Percentiles rank a stretch among this genome's conserved stretches.
Evolutionary conservation across 73 alveolate species (phyloP).

Genomic region (Paramecium primaurelia): DNA sequence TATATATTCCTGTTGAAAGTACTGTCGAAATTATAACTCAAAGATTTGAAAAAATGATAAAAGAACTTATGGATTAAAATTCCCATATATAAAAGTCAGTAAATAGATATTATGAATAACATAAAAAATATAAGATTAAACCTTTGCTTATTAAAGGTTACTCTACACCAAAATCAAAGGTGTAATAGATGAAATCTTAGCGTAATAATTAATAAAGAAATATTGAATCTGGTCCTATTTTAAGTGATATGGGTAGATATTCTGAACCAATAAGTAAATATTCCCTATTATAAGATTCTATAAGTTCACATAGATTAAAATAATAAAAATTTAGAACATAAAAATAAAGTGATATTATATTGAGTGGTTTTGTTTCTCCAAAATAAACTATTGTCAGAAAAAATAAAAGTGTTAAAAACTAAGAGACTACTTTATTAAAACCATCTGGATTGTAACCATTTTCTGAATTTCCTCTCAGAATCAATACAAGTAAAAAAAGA

Average conservation of each 20-base stretch:
- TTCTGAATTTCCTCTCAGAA: neutral
- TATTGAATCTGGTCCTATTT: neutral
- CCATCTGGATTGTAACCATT: neutral
- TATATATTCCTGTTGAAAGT: constrained; percentile 18
- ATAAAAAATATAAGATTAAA: neutral
- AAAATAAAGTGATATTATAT: neutral
- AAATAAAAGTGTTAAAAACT: neutral
- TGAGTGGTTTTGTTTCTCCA: neutral
- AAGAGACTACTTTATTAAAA: neutral
- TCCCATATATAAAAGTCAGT: constrained; percentile 11
- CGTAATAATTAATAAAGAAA: neutral
- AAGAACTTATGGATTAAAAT: constrained; percentile 13
- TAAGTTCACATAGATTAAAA: neutral
- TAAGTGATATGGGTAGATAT: neutral
- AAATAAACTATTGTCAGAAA: neutral
- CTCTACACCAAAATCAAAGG: neutral
- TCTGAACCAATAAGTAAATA: neutral
- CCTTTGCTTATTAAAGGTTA: neutral
- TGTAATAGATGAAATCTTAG: neutral
- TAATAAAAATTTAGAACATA: neutral
- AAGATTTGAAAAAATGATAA: constrained; percentile 2
- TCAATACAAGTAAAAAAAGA: neutral
- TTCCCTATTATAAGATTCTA: neutral
- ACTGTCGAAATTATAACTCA: constrained; percentile 4
- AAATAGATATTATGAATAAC: neutral